Evolutionary conservation across 345 rosid species (phyloP), one percentile per base, ranked within the genome.

Genomic region (Eutrema heterophyllum): DNA sequence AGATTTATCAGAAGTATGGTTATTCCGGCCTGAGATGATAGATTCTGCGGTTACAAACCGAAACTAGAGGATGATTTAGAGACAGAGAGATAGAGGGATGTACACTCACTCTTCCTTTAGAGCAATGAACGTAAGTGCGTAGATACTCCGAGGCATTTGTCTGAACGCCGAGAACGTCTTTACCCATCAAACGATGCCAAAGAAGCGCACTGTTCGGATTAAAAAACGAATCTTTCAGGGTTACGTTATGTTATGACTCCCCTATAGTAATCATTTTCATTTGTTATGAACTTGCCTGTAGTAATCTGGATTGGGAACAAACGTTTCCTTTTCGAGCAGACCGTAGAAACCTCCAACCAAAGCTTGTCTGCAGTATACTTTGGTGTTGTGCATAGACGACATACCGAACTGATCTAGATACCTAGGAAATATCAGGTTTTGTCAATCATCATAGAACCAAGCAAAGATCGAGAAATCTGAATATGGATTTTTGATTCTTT

Each of bases 121-220:
- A 84, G 71, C 99, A 95, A 81, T 95, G 98, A 49, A 87, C 98
- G 49, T 92, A 95, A 52, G 84, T 45, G 32, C 90, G 91, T 56
- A 95, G 83, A 71, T 67, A 84, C 43, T 89, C 79, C 3, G 91
- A 87, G 38, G 85, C 84, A 68, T 86, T 68, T 2, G 82, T 83
- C 58, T 74, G 82, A 49, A 87, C 83, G 43, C 80, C 79, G 39
- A 95, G 86, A 66, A 90, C 96, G 12, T 84, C 86, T 82, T 82
- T 91, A 39, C 99, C 97, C 97, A 94, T 94, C 56, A 94, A 89
- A 50, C 83, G 93, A 80, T 94, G 96, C 97, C 98, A 94, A 30
- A 94, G 83, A 84, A 94, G 96, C 2, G 93, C 98, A 39, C 97
- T 94, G 76, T 71, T 79, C 15, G 12, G 57, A 33, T 10, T 4